Conservation (phyloP, 192 early-diverging fungal species). For the Coemansia sp. region DNA sequence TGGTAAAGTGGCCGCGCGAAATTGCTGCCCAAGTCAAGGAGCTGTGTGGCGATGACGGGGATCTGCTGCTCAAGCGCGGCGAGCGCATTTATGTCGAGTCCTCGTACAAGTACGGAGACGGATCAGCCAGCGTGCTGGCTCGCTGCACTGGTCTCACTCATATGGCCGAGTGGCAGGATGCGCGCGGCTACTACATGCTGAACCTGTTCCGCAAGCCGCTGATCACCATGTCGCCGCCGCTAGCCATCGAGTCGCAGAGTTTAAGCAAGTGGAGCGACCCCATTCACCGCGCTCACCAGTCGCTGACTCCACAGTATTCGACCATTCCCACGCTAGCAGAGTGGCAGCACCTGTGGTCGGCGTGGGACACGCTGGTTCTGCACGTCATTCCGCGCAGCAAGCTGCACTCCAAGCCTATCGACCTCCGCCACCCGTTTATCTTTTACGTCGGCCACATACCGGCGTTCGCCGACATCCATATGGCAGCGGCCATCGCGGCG, state of each 20-base stretch:
- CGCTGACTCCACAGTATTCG: slow-evolving; percentile 4
- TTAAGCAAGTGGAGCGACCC: slow-evolving; percentile 22
- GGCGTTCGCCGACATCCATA: slow-evolving; percentile 67
- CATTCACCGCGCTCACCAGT: neutral
- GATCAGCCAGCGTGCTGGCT: slow-evolving; percentile 61
- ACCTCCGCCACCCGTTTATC: slow-evolving; percentile 83
- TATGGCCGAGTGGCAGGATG: slow-evolving; percentile 59
- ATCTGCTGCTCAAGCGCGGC: slow-evolving; percentile 62
- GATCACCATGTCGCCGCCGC: slow-evolving; percentile 4
- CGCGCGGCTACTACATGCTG: slow-evolving; percentile 60
- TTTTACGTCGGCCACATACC: slow-evolving; percentile 92
- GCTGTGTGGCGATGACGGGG: slow-evolving; percentile 14
- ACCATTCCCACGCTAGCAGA: slow-evolving; percentile 68
- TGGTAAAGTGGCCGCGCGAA: slow-evolving; percentile 51
- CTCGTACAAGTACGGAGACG: slow-evolving; percentile 78
- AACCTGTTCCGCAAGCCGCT: slow-evolving; percentile 61
- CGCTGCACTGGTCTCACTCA: slow-evolving; percentile 50
- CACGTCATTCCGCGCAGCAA: slow-evolving; percentile 63
- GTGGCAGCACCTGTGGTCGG: slow-evolving; percentile 81
- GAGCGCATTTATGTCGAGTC: slow-evolving; percentile 92
- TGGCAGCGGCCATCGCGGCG: slow-evolving; percentile 47
- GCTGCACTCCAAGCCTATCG: slow-evolving; percentile 73
- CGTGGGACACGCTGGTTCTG: slow-evolving; percentile 74
- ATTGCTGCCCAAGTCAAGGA: slow-evolving; percentile 18
- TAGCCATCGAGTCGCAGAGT: neutral